These are phyloP conservation scores for Petasospora rhodanensis DNA, from an alignment of 1,139 yeast genomes.

Conservation along the genomic window DNA sequence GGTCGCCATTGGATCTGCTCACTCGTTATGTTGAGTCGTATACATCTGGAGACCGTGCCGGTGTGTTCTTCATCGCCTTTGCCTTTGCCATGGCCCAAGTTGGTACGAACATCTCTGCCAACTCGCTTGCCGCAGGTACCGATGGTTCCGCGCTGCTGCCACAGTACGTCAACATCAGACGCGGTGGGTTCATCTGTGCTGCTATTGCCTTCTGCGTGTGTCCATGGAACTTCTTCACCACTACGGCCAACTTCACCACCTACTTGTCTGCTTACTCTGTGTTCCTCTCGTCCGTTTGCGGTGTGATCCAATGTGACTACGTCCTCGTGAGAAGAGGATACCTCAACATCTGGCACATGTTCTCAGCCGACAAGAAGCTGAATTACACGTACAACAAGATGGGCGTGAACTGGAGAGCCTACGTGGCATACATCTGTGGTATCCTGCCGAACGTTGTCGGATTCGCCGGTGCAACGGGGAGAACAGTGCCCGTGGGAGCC, in stretches of 20 bases:
- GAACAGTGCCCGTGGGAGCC: conserved; percentile 75
- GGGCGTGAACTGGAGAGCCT: conserved; percentile 83
- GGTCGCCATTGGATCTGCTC: conserved; percentile 85
- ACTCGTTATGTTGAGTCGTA: conserved; percentile 58
- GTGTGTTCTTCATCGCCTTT: conserved; percentile 73
- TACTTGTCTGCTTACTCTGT: conserved; percentile 84
- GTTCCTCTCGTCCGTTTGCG: conserved; percentile 82
- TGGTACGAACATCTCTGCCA: conserved; percentile 91
- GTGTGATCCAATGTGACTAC: conserved; percentile 76
- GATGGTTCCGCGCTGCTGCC: conserved; percentile 86
- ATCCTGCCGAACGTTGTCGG: conserved; percentile 83
- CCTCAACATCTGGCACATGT: conserved; percentile 60
- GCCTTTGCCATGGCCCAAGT: conserved; percentile 83
- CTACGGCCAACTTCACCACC: conserved; percentile 75
- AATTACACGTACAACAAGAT: conserved; percentile 56
- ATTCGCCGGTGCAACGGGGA: conserved; percentile 76
- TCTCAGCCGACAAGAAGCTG: conserved; percentile 38
- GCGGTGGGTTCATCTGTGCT: conserved; percentile 82
- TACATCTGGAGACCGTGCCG: conserved; percentile 74
- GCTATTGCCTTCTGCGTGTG: conserved; percentile 70
- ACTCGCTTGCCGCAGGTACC: conserved; percentile 85
- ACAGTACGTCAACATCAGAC: conserved; percentile 69
- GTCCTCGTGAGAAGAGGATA: conserved; percentile 72
- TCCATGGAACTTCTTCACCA: conserved; percentile 81
- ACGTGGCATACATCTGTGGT: conserved; percentile 66